Percentiles rank a stretch among this genome's conserved stretches.
These are phyloP conservation scores for Lyophyllum shimeji DNA, from an alignment of 768 basidiomycete species.

Conservation along the genomic window DNA sequence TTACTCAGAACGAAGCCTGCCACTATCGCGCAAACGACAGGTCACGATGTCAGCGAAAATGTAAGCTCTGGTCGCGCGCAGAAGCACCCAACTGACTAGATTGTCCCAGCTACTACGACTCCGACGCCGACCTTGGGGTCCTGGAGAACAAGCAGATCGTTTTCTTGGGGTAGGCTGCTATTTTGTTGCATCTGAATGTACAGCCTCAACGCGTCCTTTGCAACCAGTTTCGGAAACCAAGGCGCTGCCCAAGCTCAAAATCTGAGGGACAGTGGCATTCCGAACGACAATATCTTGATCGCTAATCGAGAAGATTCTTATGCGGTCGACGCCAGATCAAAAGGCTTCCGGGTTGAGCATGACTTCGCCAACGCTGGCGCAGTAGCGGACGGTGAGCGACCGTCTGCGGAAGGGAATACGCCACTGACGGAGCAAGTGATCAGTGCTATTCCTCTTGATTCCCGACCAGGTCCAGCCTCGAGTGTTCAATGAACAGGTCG, in stretches of 20 bases:
- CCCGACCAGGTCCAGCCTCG: conserved; percentile 66
- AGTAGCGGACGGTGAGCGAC: conserved; percentile 49
- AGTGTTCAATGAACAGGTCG: conserved; percentile 57
- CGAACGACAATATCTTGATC: conserved; percentile 59
- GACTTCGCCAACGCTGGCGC: conserved; percentile 55
- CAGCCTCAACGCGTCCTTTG: not conserved
- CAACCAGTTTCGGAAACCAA: conserved; percentile 58
- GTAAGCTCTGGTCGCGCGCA: conserved; percentile 29
- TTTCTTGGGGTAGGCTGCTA: conserved; percentile 50
- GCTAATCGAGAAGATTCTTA: conserved; percentile 60
- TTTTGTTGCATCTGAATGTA: not conserved
- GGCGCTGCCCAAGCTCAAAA: conserved; percentile 69
- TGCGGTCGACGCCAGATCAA: conserved; percentile 54
- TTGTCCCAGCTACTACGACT: conserved; percentile 52
- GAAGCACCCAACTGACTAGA: not conserved
- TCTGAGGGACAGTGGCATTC: conserved; percentile 59
- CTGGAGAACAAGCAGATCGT: conserved; percentile 53
- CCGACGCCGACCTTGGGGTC: conserved; percentile 53
- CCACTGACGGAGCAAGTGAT: not conserved
- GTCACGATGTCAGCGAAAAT: conserved; percentile 50
- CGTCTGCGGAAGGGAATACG: not conserved
- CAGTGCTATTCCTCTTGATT: conserved; percentile 61
- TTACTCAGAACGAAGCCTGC: not conserved
- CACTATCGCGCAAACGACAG: not conserved
- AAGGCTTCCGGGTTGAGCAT: conserved; percentile 57